Base-by-base conservation (phyloP, 805 yeast genomes). In the Yamadazyma tumulicola region DNA sequence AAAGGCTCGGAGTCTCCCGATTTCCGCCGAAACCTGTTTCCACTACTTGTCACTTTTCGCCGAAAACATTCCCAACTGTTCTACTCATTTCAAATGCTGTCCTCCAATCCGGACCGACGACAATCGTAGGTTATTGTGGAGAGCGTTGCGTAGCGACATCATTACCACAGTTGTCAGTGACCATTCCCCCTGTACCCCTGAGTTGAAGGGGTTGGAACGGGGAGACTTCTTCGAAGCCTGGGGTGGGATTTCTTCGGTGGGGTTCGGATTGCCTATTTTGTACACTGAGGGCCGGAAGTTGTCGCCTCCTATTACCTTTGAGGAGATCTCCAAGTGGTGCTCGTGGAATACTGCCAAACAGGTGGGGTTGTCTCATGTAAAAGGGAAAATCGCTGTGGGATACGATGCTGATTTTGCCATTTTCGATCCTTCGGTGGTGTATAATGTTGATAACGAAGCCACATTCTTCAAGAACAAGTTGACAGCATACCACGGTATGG, bases 191-290 rank as follows among this genome's bases (percentile, higher is more conserved):
- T 89, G 97, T 61, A 86, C 96, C 0, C 95, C 97, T 0, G 86
- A 86, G 41, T 67, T 89, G 51, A 89, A 89, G 59, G 84, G 85
- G 15, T 67, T 87, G 34, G 81, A 77, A 8, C 69, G 76, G 40
- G 96, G 96, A 26, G 95, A 89, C 54, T 89, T 89, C 55, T 77
- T 89, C 48, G 74, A 80, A 22, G 95, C 97, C 2, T 89, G 97
- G 97, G 97, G 97, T 22, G 97, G 97, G 7, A 87, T 89, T 26
- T 73, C 95, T 2, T 85, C 95, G 1, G 94, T 89, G 20, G 97
- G 97, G 0, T 75, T 91, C 26, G 97, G 97, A 0, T 68, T 89
- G 30, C 85, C 95, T 0, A 72, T 88, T 25, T 59, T 89, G 33
- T 82, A 77, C 71, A 85, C 96, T 1, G 87, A 82, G 48, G 88